Evolutionary conservation across 2,329 filamentous ascomycete genomes (phyloP), one percentile per base, ranked within the genome.

Genomic region (Diaporthe sp.): DNA sequence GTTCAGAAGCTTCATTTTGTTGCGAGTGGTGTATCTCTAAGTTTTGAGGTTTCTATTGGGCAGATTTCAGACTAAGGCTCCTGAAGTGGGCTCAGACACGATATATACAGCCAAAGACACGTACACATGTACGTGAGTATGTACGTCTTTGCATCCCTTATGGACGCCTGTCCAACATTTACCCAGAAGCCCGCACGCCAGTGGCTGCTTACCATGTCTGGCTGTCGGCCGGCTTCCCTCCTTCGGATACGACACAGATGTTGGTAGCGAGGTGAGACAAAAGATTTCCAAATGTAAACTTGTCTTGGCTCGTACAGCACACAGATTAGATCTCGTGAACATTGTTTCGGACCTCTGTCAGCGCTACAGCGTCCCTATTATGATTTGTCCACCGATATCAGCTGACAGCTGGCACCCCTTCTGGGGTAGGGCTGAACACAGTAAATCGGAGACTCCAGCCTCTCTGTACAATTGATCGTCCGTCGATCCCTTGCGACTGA

Each of bases 141-240:
- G 1, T 13, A 3, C 19, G 22, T 38, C 25, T 19, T 19, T 40
- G 47, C 22, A 10, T 50, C 19, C 42, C 42, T 66, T 12, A 25
- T 15, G 10, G 15, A 10, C 22, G 4, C 13, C 45, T 54, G n/a
- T 68, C 25, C 8, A 38, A 28, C n/a, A 30, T 19, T 40, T 10
- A 54, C 40, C 30, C 45, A 38, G 13, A 67, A 19, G 33, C 17
- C n/a, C 9, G 35, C 28, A 13, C n/a, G 22, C 64, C 64, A 28
- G 57, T 72, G 70, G 57, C 57, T 50, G 57, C 57, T 64, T 72
- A 45, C 33, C 25, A n/a, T 64, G 45, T 52, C 70, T 64, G 69
- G 57, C 25, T 33, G 30, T 54, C 25, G 57, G 45, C 28, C 57
- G 17, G 54, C 45, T 30, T 72, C 17, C 57, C 45, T 64, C 45